These are phyloP conservation scores for Aphanomyces cochlioides DNA, from an alignment of 352 stramenopile genomes.

Conservation along the genomic window DNA sequence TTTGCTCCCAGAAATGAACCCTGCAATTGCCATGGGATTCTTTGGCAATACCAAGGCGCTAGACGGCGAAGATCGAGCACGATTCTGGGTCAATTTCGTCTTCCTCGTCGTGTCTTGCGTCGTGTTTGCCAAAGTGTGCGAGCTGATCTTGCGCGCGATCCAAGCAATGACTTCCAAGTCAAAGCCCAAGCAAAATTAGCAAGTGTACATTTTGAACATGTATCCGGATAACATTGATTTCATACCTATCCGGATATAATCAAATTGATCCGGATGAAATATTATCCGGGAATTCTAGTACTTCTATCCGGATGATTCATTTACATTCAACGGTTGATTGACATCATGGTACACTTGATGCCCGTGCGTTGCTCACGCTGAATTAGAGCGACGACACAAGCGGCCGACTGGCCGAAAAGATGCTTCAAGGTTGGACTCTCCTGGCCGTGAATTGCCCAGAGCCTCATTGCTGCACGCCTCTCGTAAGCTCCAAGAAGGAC, in stretches of 20 bases:
- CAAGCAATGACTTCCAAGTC: background rate
- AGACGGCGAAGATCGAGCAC: conserved; percentile 19
- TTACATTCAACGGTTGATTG: too few species aligned
- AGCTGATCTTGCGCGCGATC: background rate
- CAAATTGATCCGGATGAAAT: background rate
- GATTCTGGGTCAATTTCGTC: conserved; percentile 29
- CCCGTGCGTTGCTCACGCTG: background rate
- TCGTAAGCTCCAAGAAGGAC: conserved; percentile 24
- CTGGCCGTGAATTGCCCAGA: conserved; percentile 24
- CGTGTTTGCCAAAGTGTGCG: background rate
- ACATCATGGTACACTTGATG: background rate
- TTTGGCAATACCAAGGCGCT: conserved; percentile 22
- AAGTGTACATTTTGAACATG: background rate
- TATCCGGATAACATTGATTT: conserved; percentile 15
- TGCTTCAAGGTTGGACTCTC: conserved; percentile 19
- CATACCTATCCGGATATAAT: background rate
- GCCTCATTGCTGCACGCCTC: conserved; percentile 13
- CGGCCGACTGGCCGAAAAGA: conserved; percentile 27
- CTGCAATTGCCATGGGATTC: conserved; percentile 24
- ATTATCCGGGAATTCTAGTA: background rate
- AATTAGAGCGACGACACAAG: conserved; percentile 8
- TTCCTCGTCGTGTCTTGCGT: conserved; percentile 21
- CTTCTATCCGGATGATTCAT: background rate
- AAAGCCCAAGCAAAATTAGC: conserved; percentile 9
- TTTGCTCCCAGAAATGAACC: conserved; percentile 28